Evolutionary conservation across 495 filamentous ascomycete species (phyloP), one percentile per base, ranked within the genome.

Genomic region (Aspergillus diversus): DNA sequence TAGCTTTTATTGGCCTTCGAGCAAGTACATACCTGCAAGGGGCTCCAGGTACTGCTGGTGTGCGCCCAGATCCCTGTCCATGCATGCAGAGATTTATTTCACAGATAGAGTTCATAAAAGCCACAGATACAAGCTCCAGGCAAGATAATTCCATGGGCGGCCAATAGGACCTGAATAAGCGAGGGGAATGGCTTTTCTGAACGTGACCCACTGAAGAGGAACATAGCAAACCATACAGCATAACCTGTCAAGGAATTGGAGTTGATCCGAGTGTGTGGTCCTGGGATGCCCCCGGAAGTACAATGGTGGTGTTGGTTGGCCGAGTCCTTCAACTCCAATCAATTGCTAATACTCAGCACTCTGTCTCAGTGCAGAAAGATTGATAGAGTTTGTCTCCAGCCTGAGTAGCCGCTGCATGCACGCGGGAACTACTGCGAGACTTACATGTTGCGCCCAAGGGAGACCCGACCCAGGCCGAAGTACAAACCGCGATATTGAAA

Each of bases 391-490:
- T 53, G 33, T 17, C 55, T 42, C 50, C 39, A 53, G 15, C 59
- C 21, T 39, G 47, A 39, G 47, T 35, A 55, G 57, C 58, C 42
- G 57, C 61, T 67, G 65, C 65, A 67, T 64, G 65, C 57, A 63
- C 33, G 54, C 65, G 65, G 65, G 65, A 57, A 48, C 65, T 67
- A 67, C 61, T 67, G 65, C 65, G 65, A 47, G 61, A 58, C 46
- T 57, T 61, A 57, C 57, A 57, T 60, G 46, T n/a, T 35, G 37
- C 37, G 43, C 48, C 43, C 43, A 33, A 46, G 39, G 39, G 33
- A 55, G 21, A 33, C 33, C 37, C 32, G 21, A 27, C 21, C 21
- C 21, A 27, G 21, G 21, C 2, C 21, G 21, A 2, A 2, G 21
- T 27, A 2, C 21, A 27, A 27, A 27, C 21, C 21, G 21, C 21